Evolutionary conservation across 208 protist genomes (phyloP), one percentile per base, ranked within the genome.

Genomic region (Leishmania major): DNA sequence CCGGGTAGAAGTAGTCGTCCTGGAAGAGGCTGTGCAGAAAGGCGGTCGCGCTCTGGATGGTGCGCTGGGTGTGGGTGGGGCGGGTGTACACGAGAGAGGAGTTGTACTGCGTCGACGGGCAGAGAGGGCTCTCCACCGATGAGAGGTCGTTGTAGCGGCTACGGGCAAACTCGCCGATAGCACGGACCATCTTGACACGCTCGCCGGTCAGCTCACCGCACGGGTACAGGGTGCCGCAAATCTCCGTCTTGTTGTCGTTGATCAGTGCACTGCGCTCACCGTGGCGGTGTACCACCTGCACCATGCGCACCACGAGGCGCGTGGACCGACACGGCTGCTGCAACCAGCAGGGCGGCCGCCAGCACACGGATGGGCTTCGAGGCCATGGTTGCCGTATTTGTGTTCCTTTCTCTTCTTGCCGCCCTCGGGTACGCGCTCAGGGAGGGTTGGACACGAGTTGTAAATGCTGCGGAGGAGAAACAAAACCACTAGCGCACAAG

Each of bases 231-330:
- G 43, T 77, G 66, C 84, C 85, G 72, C 88, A 91, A 70, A 89
- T 82, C 37, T 84, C 49, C 22, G 78, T 83, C 28, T 72, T 64
- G 83, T 90, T 90, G 75, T 81, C 82, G 8, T 25, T 7, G 8
- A 85, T 66, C 37, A 89, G 37, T 0, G 90, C 79, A 4, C 45
- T 77, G 70, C 88, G 86, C 1, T 66, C 79, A 25, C 90, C 90
- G 73, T 93, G 90, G 70, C 88, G 88, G 80, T 93, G 90, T 3
- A 85, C 82, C 43, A 93, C 66, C 82, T 93, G 90, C 72, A 85
- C 84, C 72, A 91, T 82, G 55, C 76, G 74, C 43, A 91, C 83
- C 40, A 80, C 78, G 40, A 89, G 75, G 28, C 78, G 66, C 37
- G 80, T 77, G 51, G 11, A 64, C 83, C 22, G 72, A 72, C 35